A percentile compares a stretch with the other conserved stretches of the same genome.
Evolutionary conservation across 2,329 filamentous ascomycete species (phyloP).

Genomic region (Pseudocercospora vitis): DNA sequence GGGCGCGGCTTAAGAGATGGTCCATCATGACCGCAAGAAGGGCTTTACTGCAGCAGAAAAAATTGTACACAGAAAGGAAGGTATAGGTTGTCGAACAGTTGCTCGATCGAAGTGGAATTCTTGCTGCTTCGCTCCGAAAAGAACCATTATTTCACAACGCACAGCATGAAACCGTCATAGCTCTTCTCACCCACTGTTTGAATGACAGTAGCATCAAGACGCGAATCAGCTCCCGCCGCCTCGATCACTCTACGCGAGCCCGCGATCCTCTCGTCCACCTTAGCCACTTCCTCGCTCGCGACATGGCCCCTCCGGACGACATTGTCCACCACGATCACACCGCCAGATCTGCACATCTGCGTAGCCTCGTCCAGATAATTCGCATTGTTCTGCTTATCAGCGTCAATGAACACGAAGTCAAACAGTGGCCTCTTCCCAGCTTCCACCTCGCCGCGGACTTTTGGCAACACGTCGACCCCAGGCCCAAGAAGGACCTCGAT

Average conservation of each 20-base stretch:
- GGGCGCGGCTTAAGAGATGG: constrained; percentile 24
- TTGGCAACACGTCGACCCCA: constrained; percentile 26
- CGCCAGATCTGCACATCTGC: constrained; percentile 19
- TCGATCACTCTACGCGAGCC: constrained; percentile 42
- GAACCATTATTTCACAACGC: neutral
- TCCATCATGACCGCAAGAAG: no score
- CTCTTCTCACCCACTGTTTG: constrained; percentile 51
- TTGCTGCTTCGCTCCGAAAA: no score
- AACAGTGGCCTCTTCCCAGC: constrained; percentile 24
- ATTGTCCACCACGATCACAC: constrained; percentile 29
- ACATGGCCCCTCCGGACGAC: constrained; percentile 35
- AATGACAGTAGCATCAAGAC: constrained; percentile 46
- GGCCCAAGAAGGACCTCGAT: constrained; percentile 24
- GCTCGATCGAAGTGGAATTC: no score
- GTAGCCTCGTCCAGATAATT: constrained; percentile 24
- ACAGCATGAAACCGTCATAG: constrained; percentile 44
- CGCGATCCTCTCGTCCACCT: constrained; percentile 33
- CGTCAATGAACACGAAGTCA: constrained; percentile 32
- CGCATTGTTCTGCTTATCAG: constrained; percentile 28
- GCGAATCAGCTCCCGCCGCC: constrained; percentile 44
- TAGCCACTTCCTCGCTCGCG: constrained; percentile 10
- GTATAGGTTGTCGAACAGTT: no score
- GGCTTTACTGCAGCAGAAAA: no score
- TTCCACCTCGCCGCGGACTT: constrained; percentile 21
- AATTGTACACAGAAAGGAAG: no score